Base-by-base conservation (phyloP, 1,284 basidiomycete genomes). In the Leccinum fallax region DNA sequence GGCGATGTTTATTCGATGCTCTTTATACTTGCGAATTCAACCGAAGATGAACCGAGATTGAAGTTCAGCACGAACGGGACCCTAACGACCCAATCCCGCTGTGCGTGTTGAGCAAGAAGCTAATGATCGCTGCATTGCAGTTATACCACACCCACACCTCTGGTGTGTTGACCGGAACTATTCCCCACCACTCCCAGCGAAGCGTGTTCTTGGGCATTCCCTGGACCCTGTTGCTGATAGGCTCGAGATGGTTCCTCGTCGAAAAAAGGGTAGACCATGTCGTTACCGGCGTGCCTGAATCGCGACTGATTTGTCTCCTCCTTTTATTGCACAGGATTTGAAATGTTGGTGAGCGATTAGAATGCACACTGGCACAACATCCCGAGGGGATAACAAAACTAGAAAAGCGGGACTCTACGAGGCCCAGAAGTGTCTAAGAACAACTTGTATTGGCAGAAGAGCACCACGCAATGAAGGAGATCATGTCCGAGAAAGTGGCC, bases 191-290 rank as follows among this genome's bases (percentile, higher is more conserved):
- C 0, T 90, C 94, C 4, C 96, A 98, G 73, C 97, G 99, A 77
- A 99, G 99, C 77, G 87, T 93, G 1, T 99, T 99, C 73, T 82
- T 99, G 15, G 97, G 97, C 15, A 77, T 95, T 16, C 97, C 97
- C 30, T 1, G 30, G 30, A 30, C 30, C 1, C 79, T 98, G 2
- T 81, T 94, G n/a, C 80, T 99, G 2, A 85, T 95, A 30, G 30
- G 76, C 92, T 93, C 0, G 97, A 99, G 74, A 97, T 99, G 74
- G 94, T 92, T 95, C 28, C 85, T 99, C 3, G 84, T 98, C 4
- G 83, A 36, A 36, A 91, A 63, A 88, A 91, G 67, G 86, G 94
- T 92, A 60, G 9, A 51, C 34, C 40, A 61, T 79, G 36, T 32
- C 56, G 61, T 59, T 55, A 30, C 15, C n/a, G 40, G 5, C 56